Evolutionary conservation across 345 rosid genomes (phyloP), one percentile per base, ranked within the genome.

Genomic region (Citrus cavaleriei): DNA sequence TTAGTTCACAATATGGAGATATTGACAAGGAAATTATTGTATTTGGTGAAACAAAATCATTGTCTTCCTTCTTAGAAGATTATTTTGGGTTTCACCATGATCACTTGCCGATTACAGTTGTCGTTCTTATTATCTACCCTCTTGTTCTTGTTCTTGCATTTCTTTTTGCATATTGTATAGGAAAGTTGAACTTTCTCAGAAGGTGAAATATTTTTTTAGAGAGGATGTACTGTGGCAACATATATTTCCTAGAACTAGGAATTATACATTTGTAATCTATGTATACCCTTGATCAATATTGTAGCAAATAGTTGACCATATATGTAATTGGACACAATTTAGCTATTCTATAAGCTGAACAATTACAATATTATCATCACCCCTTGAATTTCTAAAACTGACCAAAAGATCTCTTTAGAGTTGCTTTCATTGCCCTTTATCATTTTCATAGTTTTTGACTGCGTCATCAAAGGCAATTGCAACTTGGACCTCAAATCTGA

Each of bases 1-100:
- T 95, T 28, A 83, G 86, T 64, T 91, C 98, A 40, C 98, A 95
- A 34, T 95, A 87, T 66, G 98, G 98, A 7, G 97, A 92, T 80
- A 69, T 82, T 2, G 76, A 87, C 46, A 73, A 79, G 75, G 34
- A 85, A 49, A 83, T 93, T 49, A 24, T n/a, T 40, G 91, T 87
- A 0, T 91, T 92, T 32, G 93, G 89, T 10, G 75, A 92, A 77
- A 74, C 75, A 19, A 86, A 65, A 49, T 80, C 86, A 6, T 81
- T 92, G 40, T 68, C 85, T 2, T 74, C 77, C 16, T 92, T 92
- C 79, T 70, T 93, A 42, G 75, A 82, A 61, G 91, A 88, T 28
- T 91, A 89, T 75, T 92, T 85, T 5, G 93, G 98, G 40, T 93
- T 75, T 77, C 83, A 79, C 51, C 87, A 81, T 40, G 82, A 84